These are phyloP conservation scores for Diaporthe longicolla DNA, from an alignment of 2,329 filamentous ascomycete species.

Conservation along the genomic window DNA sequence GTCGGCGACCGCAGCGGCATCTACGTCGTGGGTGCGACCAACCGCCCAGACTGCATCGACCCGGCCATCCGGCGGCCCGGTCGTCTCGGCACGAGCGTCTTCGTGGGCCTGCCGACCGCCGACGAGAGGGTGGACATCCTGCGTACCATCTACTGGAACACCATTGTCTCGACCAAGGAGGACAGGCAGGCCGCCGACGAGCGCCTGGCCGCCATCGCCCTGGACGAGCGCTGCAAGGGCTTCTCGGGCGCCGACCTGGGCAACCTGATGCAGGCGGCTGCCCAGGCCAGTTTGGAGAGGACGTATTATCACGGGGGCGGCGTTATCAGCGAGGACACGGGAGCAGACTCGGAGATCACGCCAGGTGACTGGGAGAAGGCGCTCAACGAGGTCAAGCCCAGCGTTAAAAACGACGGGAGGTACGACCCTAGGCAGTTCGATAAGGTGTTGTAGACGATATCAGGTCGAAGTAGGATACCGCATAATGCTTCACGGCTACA, in stretches of 20 bases:
- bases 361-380: constrained; percentile 68
- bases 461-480: no score
- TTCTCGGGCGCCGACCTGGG: constrained; percentile 81
- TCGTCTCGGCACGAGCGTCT: constrained; percentile 88
- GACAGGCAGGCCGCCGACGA: constrained; percentile 5
- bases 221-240: constrained; percentile 76
- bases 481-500: not conserved
- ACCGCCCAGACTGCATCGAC: constrained; percentile 96
- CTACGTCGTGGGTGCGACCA: constrained; percentile 95
- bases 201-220: constrained; percentile 73
- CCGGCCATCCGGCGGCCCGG: constrained; percentile 94
- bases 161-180: constrained; percentile 62
- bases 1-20: constrained; percentile 85
- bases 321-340: constrained; percentile 42
- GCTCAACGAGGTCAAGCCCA: constrained; percentile 62
- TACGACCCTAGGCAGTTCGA: constrained; percentile 51
- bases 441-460: constrained; percentile 7
- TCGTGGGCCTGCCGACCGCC: constrained; percentile 86
- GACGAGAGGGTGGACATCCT: constrained; percentile 88
- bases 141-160: constrained; percentile 72
- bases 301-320: constrained; percentile 44
- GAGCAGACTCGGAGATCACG: constrained; percentile 52
- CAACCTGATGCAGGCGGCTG: constrained; percentile 61
- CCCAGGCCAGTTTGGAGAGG: constrained; percentile 56
- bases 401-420: constrained; percentile 62